Base-by-base conservation (phyloP, 345 rosid species). In the Punica granatum region DNA sequence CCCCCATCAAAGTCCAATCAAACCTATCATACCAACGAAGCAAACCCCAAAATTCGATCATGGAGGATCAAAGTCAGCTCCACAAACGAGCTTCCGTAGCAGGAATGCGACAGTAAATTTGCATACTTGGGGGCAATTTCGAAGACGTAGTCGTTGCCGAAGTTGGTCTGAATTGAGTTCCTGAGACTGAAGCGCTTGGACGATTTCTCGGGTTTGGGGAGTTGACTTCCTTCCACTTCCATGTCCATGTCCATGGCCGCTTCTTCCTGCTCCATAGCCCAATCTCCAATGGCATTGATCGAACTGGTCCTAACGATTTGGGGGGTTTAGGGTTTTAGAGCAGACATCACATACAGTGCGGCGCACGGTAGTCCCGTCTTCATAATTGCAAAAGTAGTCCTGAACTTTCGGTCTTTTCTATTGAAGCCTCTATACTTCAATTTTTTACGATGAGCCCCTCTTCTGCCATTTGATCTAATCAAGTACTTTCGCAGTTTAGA, bases 1-100 rank as follows among this genome's bases (percentile, higher is more conserved):
- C 98, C 66, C 90, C 99, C 84, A 94, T 85, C 69, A 90, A 82
- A 21, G 92, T 58, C 92, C 97, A 90, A 78, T 92, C 97, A 69
- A 80, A 69, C 81, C 97, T 91, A 69, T 42, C 30, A 63, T 23
- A 11, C 36, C 35, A 60, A 60, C 63, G 4, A 15, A n/a, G 18
- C 66, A 2, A 63, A 36, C 26, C 23, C 8, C 26, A 19, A 37
- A 36, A 63, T n/a, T 15, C 46, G 32, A 63, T 23, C 18, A 23
- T 13, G 33, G 19, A 4, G 42, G 6, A 7, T 35, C 19, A 18
- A 35, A 33, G 34, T 18, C 26, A 62, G 58, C 19, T 56, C 14
- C 16, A 2, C 11, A 5, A 2, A 56, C 32, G 30, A 56, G 32
- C 30, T 13, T 56, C 1, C 34, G 60, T 23, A 54, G 31, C 60